These are phyloP conservation scores for Hymenoscyphus fructigenus DNA, from an alignment of 2,329 filamentous ascomycete species.

Conservation along the genomic window DNA sequence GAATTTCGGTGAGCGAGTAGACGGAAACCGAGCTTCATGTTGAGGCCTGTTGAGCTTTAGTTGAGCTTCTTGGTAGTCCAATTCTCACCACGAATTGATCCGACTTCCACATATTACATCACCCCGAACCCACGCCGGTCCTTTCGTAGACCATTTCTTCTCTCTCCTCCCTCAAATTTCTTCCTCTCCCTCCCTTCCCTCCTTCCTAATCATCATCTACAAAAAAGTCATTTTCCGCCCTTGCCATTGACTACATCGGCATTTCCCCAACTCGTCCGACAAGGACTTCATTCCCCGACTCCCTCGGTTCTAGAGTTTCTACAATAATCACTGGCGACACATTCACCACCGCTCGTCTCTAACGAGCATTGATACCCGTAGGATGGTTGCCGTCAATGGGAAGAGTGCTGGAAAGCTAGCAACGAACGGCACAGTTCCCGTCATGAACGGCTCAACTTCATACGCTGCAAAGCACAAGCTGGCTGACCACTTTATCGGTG, in stretches of 20 bases:
- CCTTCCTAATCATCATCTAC: neutral
- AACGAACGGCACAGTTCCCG: constrained; percentile 45
- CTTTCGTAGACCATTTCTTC: neutral
- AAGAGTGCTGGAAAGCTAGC: constrained; percentile 35
- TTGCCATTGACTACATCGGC: neutral
- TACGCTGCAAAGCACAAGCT: constrained; percentile 81
- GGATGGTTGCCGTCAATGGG: constrained; percentile 49
- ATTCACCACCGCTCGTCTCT: constrained; percentile 29
- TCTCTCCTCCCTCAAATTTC: constrained; percentile 1
- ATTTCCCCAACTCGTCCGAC: neutral
- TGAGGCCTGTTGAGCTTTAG: constrained; percentile 5
- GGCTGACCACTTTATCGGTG: constrained; percentile 93
- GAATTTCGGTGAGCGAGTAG: constrained; percentile 1
- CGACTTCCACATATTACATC: neutral
- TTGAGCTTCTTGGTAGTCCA: neutral
- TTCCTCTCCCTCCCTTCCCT: neutral
- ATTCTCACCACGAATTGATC: constrained; percentile 1
- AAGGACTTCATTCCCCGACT: neutral
- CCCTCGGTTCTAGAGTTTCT: constrained; percentile 3
- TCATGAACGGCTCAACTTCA: constrained; percentile 59
- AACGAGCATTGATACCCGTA: constrained; percentile 30
- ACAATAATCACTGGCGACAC: constrained; percentile 28
- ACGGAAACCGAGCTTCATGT: constrained; percentile 4
- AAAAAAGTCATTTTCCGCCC: neutral
- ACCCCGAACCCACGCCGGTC: neutral